A percentile compares a stretch with the other conserved stretches of the same genome.
Conservation (phyloP, 176 grass and related monocot species). For the Microstegium vimineum region DNA sequence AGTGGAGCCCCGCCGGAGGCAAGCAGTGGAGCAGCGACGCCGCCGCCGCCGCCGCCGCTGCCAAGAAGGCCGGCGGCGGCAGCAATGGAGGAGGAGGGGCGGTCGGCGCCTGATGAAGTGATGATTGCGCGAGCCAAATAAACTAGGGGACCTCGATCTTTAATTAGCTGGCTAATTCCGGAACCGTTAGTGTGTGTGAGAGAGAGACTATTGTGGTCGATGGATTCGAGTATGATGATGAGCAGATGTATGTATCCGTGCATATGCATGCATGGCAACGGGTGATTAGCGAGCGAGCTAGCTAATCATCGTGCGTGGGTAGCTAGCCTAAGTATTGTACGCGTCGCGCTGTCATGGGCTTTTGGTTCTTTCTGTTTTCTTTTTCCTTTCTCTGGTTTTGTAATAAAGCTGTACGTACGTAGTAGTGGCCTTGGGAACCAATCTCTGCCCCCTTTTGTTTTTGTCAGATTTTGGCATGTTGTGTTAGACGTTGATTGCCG, state of each 20-base stretch:
- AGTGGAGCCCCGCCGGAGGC: constrained; percentile 34
- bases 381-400: constrained; percentile 12
- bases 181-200: not conserved
- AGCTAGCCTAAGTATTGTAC: not conserved
- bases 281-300: constrained; percentile 12
- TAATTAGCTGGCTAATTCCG: not conserved
- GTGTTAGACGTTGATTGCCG: constrained; percentile 1
- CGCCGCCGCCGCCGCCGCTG: not conserved
- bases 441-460: not conserved
- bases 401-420: constrained; percentile 19
- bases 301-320: not conserved
- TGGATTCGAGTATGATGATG: not conserved
- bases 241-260: not conserved
- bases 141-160: not conserved
- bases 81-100: not conserved
- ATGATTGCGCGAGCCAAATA: not conserved
- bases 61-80: not conserved
- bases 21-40: constrained; percentile 23
- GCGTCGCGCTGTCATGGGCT: not conserved
- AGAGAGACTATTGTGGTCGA: no score
- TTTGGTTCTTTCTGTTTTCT: constrained; percentile 27
- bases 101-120: not conserved
- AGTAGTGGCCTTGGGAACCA: not conserved
- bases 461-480: constrained; percentile 21
- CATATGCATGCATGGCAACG: not conserved